A percentile compares a stretch with the other conserved stretches of the same genome.
Evolutionary conservation across 148 eudicot species (phyloP).

Genomic region (Silene conica): DNA sequence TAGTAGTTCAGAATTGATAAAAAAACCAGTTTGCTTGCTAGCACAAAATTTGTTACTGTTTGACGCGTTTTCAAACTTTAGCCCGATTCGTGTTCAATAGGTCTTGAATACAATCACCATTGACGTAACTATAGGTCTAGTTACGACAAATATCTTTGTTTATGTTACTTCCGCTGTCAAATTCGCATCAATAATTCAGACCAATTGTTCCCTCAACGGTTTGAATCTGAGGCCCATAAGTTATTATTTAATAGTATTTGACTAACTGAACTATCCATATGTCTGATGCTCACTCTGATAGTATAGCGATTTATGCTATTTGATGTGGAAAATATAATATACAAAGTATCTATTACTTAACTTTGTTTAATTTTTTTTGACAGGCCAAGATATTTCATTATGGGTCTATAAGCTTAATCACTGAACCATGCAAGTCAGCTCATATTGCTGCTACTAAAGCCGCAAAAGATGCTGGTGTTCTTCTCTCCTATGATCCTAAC

Average conservation of each 20-base stretch:
- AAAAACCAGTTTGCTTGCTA: no score
- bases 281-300: no score
- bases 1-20: no score
- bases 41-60: no score
- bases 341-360: background rate
- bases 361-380: slow-evolving; percentile 11
- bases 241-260: no score
- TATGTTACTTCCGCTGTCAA: no score
- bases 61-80: no score
- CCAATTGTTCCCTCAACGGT: background rate
- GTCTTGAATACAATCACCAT: no score
- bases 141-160: no score
- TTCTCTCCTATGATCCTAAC: slow-evolving; percentile 94
- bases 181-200: no score
- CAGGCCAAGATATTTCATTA: slow-evolving; percentile 96
- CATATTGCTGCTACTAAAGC: slow-evolving; percentile 88
- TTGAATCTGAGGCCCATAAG: background rate
- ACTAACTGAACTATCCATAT: background rate
- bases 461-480: slow-evolving; percentile 90
- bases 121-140: no score
- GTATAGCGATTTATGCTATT: background rate
- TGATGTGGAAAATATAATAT: background rate
- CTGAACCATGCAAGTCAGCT: slow-evolving; percentile 90
- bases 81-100: no score
- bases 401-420: slow-evolving; percentile 93